Evolutionary conservation across 192 early-diverging fungal genomes (phyloP).

Genomic region (Entomortierella lignicola): DNA sequence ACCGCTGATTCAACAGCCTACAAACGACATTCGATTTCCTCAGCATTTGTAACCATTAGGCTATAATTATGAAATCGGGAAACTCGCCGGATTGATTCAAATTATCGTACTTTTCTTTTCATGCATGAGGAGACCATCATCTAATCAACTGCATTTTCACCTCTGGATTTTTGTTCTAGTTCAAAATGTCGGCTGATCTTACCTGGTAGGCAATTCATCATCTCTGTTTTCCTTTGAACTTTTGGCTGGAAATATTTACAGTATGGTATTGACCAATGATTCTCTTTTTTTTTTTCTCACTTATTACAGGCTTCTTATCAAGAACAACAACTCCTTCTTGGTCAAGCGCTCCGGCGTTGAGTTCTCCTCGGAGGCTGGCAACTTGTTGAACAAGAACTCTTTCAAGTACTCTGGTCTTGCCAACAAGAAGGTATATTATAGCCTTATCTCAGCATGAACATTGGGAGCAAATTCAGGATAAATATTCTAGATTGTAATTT

Average conservation of each 20-base stretch:
- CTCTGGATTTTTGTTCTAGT: conserved; percentile 12
- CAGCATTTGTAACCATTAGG: no score
- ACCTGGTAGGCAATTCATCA: conserved; percentile 39
- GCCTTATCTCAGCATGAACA: no score
- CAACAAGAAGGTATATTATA: conserved; percentile 71
- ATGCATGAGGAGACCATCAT: conserved; percentile 2
- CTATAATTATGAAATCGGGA: no score
- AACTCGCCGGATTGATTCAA: no score
- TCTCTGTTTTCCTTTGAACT: neutral
- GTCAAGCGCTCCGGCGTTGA: conserved; percentile 83
- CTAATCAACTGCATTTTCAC: conserved; percentile 5
- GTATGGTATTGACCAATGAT: neutral
- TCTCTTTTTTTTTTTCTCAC: neutral
- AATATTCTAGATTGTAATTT: neutral
- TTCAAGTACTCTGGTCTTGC: conserved; percentile 87
- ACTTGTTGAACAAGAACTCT: conserved; percentile 83
- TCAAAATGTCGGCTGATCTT: conserved; percentile 59
- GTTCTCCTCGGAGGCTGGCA: conserved; percentile 78
- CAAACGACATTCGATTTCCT: neutral
- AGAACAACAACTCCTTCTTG: conserved; percentile 82
- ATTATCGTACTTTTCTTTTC: neutral
- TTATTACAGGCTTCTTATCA: conserved; percentile 68
- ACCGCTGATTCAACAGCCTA: neutral
- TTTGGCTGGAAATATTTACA: neutral
- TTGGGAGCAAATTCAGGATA: neutral